These are phyloP conservation scores for Malus orientalis DNA, from an alignment of 306 rosid species.

Conservation along the genomic window DNA sequence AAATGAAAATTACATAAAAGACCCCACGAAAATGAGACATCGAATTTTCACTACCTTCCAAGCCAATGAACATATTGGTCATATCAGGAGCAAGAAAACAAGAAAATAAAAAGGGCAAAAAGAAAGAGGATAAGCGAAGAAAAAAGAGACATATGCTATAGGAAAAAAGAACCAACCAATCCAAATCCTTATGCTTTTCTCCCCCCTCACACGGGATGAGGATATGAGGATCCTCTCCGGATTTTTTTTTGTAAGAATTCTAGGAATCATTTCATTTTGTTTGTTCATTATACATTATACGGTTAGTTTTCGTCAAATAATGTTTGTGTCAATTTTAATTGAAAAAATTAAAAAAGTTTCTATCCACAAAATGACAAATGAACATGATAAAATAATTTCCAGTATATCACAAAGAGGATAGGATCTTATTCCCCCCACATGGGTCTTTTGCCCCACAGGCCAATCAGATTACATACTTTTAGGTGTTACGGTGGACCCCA, in stretches of 20 bases:
- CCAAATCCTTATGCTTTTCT: constrained; percentile 14
- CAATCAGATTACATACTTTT: constrained; percentile 19
- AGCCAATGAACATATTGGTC: constrained; percentile 5
- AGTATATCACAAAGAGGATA: too few species aligned
- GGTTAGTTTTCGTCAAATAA: too few species aligned
- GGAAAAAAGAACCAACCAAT: constrained; percentile 15
- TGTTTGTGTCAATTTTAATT: too few species aligned
- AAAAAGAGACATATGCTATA: neutral
- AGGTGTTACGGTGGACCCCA: constrained; percentile 35
- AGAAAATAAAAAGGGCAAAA: constrained; percentile 15
- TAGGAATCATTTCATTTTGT: too few species aligned
- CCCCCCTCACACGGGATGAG: neutral
- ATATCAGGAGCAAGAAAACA: constrained; percentile 12
- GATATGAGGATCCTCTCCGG: too few species aligned
- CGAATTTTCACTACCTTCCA: constrained; percentile 14
- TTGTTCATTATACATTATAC: too few species aligned
- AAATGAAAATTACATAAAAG: neutral
- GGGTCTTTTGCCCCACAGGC: constrained; percentile 35
- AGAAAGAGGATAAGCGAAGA: constrained; percentile 7
- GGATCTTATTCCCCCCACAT: constrained; percentile 20
- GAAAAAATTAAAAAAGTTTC: too few species aligned
- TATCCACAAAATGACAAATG: too few species aligned
- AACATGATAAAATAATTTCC: too few species aligned
- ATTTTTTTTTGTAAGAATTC: too few species aligned
- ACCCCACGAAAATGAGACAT: neutral